A percentile compares a stretch with the other conserved stretches of the same genome.
Conservation (phyloP, 2,329 filamentous ascomycete genomes). For the Pseudogymnoascus sp. region DNA sequence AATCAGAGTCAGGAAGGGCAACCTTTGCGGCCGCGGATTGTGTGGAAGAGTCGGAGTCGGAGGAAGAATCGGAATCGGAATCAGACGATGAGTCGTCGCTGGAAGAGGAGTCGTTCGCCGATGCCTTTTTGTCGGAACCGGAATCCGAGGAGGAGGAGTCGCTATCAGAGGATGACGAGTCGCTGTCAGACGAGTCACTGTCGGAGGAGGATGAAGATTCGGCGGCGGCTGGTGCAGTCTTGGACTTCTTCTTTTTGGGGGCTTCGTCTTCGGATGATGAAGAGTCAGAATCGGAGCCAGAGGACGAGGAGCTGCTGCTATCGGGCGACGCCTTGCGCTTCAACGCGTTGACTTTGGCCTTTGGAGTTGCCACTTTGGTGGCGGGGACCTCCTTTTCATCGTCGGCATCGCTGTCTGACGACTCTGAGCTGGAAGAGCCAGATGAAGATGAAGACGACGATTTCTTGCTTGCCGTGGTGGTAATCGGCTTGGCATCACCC, state of each 20-base stretch:
- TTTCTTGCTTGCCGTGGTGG: conserved; percentile 27
- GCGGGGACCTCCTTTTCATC: conserved; percentile 36
- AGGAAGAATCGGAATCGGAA: conserved; percentile 20
- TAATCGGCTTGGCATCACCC: conserved; percentile 25
- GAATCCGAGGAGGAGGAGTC: conserved; percentile 18
- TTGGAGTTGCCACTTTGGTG: conserved; percentile 22
- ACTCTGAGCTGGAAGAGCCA: conserved; percentile 32
- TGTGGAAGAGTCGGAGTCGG: conserved; percentile 19
- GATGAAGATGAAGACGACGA: conserved; percentile 31
- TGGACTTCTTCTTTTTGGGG: conserved; percentile 43
- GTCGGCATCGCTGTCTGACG: conserved; percentile 43
- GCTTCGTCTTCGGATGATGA: conserved; percentile 34
- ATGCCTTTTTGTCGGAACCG: conserved; percentile 19
- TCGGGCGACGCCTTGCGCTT: conserved; percentile 47
- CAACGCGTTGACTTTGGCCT: conserved; percentile 34
- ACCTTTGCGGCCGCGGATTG: conserved; percentile 17
- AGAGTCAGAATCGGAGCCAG: conserved; percentile 27
- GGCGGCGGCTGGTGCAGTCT: conserved; percentile 27
- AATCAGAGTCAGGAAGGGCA: conserved; percentile 32
- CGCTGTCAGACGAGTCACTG: conserved; percentile 27
- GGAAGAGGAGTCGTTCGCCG: conserved; percentile 16
- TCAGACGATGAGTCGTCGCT: conserved; percentile 11
- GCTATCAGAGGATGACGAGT: conserved; percentile 9
- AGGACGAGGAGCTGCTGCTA: conserved; percentile 32
- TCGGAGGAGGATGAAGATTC: conserved; percentile 34